phyloP scores from a whole-genome alignment of 768 basidiomycete genomes.

The Tricholoma sp. region DNA sequence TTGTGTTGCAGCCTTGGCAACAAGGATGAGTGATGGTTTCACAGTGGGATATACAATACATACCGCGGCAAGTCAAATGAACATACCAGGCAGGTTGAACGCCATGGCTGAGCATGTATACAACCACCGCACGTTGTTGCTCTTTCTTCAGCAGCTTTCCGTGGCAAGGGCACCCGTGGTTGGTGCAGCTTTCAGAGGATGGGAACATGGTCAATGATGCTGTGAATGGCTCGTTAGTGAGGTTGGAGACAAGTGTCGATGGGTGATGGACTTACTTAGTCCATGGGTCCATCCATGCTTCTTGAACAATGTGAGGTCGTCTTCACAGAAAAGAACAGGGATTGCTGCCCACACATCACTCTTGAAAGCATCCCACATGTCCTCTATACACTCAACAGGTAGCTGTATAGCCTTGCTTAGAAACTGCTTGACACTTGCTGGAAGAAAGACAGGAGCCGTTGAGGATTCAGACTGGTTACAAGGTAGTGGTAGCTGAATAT shows the following conservation, averaged over 20 bases:
- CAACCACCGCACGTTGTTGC: conserved; percentile 11
- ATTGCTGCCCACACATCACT: too few relatives aligned
- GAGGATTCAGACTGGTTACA: too few relatives aligned
- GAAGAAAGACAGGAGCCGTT: too few relatives aligned
- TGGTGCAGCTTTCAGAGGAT: conserved; percentile 2
- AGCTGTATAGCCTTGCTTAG: too few relatives aligned
- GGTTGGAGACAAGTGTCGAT: too few relatives aligned
- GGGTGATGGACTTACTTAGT: not conserved
- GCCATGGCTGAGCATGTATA: conserved; percentile 13
- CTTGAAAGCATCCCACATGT: too few relatives aligned
- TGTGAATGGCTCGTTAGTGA: not conserved
- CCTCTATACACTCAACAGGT: too few relatives aligned
- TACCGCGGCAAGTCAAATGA: conserved; percentile 18
- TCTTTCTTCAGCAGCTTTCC: conserved; percentile 13
- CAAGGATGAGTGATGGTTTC: not conserved
- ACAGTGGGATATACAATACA: not conserved
- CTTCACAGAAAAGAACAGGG: not conserved
- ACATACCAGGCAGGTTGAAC: conserved; percentile 18
- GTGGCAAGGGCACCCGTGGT: not conserved
- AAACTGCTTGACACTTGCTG: too few relatives aligned
- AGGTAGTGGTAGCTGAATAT: too few relatives aligned
- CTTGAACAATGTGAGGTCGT: not conserved
- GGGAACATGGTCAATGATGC: conserved; percentile 9
- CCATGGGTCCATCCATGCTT: not conserved
- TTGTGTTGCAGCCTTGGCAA: conserved; percentile 13